Conservation (phyloP, 345 rosid species). For the Camelina sativa region DNA sequence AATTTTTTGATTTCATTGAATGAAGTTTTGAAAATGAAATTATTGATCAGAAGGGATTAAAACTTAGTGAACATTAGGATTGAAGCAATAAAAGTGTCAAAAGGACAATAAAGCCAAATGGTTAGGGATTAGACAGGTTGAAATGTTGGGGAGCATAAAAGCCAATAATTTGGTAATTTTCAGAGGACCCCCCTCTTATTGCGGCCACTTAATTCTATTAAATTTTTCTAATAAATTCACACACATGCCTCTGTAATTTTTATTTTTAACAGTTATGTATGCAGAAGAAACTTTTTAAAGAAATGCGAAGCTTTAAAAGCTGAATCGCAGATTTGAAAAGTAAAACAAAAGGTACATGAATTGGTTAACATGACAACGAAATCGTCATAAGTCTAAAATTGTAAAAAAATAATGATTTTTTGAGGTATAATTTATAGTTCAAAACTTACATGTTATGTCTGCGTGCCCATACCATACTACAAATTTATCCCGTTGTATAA, state of each 20-base stretch:
- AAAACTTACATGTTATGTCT: not conserved
- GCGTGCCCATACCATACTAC: not conserved
- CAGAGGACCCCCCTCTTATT: conserved; percentile 48
- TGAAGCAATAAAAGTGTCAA: conserved; percentile 45
- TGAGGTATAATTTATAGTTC: not conserved
- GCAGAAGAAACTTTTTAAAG: conserved; percentile 10
- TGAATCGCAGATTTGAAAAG: conserved; percentile 20
- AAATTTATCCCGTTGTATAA: not conserved
- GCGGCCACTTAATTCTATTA: conserved; percentile 38
- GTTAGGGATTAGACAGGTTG: conserved; percentile 52
- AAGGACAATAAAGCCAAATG: conserved; percentile 48
- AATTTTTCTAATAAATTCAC: conserved; percentile 26
- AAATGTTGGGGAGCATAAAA: conserved; percentile 49
- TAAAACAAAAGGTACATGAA: conserved; percentile 1
- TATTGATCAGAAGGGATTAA: conserved; percentile 9
- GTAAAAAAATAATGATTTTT: not conserved
- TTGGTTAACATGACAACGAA: conserved; percentile 12
- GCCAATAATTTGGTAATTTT: conserved; percentile 50
- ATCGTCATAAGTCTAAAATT: not conserved
- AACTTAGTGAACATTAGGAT: conserved; percentile 46
- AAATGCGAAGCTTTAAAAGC: conserved; percentile 34
- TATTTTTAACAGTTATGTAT: conserved; percentile 9
- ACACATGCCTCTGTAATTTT: conserved; percentile 26
- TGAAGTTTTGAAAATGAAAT: conserved; percentile 5
- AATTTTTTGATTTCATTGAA: not conserved